Conservation (phyloP, 192 early-diverging fungal species). For the Pecoramyces ruminantium region DNA sequence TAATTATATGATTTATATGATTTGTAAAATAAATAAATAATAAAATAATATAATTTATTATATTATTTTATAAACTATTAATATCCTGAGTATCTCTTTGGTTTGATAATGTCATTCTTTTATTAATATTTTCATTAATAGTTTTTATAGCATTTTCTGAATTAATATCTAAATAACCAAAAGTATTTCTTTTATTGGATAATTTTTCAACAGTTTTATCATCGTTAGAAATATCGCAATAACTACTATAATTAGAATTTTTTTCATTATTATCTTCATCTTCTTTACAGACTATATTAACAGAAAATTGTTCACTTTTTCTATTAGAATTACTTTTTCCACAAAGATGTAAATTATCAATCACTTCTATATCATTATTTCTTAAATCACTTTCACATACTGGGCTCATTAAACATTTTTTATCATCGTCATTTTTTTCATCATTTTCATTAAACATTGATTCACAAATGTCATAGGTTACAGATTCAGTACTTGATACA, state of each 20-base stretch:
- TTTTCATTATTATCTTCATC: no score
- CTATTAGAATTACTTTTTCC: background rate
- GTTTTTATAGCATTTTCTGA: background rate
- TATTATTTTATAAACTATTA: background rate
- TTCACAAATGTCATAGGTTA: background rate
- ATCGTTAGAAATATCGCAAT: no score
- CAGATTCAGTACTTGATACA: background rate
- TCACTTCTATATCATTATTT: background rate
- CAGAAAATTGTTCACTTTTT: no score
- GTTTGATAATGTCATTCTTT: background rate
- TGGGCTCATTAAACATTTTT: background rate
- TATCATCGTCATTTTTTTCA: background rate
- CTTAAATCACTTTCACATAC: background rate
- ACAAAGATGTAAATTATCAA: background rate
- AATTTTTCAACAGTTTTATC: background rate
- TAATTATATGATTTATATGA: no score
- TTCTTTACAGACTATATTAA: no score
- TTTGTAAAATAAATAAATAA: no score
- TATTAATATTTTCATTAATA: background rate
- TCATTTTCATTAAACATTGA: background rate
- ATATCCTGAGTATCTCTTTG: background rate
- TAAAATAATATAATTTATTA: no score
- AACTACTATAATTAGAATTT: no score
- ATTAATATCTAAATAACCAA: background rate
- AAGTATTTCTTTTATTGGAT: background rate